These are phyloP conservation scores for Globisporangium iwayamae DNA, from an alignment of 352 stramenopile species.

Conservation along the genomic window DNA sequence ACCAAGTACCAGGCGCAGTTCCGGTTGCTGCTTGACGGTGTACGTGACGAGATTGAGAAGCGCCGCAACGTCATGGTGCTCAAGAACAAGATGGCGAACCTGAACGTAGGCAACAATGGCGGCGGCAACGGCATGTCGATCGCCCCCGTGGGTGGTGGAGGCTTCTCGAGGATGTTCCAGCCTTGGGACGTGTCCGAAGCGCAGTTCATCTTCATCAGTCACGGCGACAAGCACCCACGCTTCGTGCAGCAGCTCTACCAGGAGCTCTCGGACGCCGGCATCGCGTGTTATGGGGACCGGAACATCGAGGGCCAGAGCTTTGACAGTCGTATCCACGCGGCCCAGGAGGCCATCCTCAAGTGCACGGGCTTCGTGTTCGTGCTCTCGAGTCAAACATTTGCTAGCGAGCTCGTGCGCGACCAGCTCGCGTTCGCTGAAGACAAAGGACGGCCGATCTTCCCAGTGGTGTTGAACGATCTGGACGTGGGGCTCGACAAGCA, in stretches of 20 bases:
- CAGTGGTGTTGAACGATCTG: constrained; percentile 74
- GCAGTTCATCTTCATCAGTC: constrained; percentile 77
- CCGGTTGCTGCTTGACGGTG: constrained; percentile 69
- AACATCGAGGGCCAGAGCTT: constrained; percentile 60
- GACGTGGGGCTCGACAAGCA: constrained; percentile 70
- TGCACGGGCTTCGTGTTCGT: constrained; percentile 78
- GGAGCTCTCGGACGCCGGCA: constrained; percentile 47
- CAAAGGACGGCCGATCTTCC: constrained; percentile 80
- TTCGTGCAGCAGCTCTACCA: constrained; percentile 71
- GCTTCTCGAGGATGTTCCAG: constrained; percentile 60
- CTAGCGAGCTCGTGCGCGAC: constrained; percentile 71
- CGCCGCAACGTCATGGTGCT: constrained; percentile 41
- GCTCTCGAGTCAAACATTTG: constrained; percentile 69
- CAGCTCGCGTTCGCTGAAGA: constrained; percentile 83
- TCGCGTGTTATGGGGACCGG: constrained; percentile 67
- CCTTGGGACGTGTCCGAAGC: constrained; percentile 45
- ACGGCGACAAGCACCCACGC: constrained; percentile 62
- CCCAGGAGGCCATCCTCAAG: constrained; percentile 74
- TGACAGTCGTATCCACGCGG: constrained; percentile 68
- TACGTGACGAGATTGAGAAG: constrained; percentile 84
- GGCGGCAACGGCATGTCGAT: constrained; percentile 27
- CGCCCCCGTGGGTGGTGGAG: constrained; percentile 19
- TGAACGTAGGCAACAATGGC: constrained; percentile 21
- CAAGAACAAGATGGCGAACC: constrained; percentile 32
- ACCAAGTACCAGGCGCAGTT: constrained; percentile 69